Base-by-base conservation (phyloP, 75 land plant genomes). In the Pseudotsuga menziesii region DNA sequence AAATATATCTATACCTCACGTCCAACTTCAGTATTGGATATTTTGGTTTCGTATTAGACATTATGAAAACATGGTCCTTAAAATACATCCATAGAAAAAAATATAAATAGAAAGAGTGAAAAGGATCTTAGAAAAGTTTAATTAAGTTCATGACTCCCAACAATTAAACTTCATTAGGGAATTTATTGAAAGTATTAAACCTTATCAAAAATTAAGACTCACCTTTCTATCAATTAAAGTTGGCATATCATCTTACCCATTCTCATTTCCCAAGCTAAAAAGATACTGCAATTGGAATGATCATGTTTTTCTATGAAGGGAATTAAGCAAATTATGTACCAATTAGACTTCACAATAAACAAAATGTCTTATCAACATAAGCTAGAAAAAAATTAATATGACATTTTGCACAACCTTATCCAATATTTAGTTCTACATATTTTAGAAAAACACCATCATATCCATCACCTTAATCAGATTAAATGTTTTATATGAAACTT, bases 11-110 rank as follows among this genome's bases (percentile, higher is more conserved):
- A 57, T 64, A 95, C 95, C 93, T 97, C 77, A 94, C 77, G 74
- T 97, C 99, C 57, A 96, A 77, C 78, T 97, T 97, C 55, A 97
- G 86, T 36, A 94, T 86, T 63, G 98, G 98, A 88, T 87, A 94
- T 69, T 91, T 91, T 69, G 95, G 93, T 80, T 97, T 92, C 57
- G 91, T 83, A 83, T 97, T 97, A 56, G 99, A 97, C 72, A 97
- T 97, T 16, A 97, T 89, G 72, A 94, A 97, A 39, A 97, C 95
- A 89, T 97, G 94, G 69, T 97, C 99, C 99, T 95, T 90, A 74
- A 78, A 61, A 79, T 36, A 23, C 35, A 23, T 23, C 35, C 78
- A 63, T 39, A 77, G 13, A 74, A 25, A 59, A 76, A 1, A 15
- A 76, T 20, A 36, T 32, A n/a, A n/a, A n/a, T n/a, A n/a, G n/a